Evolutionary conservation across 2,329 filamentous ascomycete genomes (phyloP), one percentile per base, ranked within the genome.

Genomic region (Fusarium acutatum): DNA sequence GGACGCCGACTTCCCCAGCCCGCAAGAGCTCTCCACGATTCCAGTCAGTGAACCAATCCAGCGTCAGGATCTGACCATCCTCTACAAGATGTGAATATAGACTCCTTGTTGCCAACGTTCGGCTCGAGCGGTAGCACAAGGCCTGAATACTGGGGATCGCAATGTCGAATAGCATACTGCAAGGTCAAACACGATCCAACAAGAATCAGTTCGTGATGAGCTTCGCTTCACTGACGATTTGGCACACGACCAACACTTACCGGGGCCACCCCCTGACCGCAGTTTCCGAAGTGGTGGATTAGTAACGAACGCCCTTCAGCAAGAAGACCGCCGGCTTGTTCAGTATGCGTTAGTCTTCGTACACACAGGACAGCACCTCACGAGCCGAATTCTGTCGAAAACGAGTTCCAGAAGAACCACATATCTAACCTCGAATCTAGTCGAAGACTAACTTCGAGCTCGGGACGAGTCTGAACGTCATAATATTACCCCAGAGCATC

Each of bases 351-450:
- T 22, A 12, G 28, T 28, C 15, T 20, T 30, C 17, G 10, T n/a
- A 9, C 6, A 17, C 35, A 5, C 13, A 3, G 11, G 3, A 3
- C 17, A 20, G 11, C 30, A 30, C 7, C 28, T 18, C 30, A 15
- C 7, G 22, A 35, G 11, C 14, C 30, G 7, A 26, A 28, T 24
- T 8, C 1, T 2, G 4, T 12, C 24, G 14, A 7, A 28, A 10
- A 13, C 4, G 2, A 14, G 5, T 10, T 28, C 6, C 15, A 0
- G 3, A 15, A 28, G 28, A 5, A 7, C 12, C 4, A 5, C 14
- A 9, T 4, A 10, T 15, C 12, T 13, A 17, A 28, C 11, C 18
- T 6, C 8, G 15, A 11, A 12, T 24, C 6, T 14, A 24, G n/a
- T 3, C 17, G 12, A 26, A 20, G 47, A 2, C 28, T 14, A 10